phyloP scores from a whole-genome alignment of 257 asterid species.

The Solanum microdontum region DNA sequence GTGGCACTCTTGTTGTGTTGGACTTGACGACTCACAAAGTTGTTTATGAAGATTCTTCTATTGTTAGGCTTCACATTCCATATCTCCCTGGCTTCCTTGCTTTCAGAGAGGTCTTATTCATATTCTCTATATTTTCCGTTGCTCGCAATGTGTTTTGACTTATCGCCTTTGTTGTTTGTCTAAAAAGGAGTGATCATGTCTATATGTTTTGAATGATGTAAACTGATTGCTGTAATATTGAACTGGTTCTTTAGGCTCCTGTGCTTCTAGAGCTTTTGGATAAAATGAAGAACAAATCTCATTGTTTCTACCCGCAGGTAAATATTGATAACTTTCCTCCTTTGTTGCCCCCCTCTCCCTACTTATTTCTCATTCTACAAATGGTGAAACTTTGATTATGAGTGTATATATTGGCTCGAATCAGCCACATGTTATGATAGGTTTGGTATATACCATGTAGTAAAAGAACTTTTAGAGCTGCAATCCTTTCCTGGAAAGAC shows the following conservation, averaged over 20 bases:
- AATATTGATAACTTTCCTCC: background rate
- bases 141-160: background rate
- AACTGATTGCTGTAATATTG: background rate
- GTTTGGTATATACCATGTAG: background rate
- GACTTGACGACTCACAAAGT: conserved; percentile 44
- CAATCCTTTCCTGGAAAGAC: background rate
- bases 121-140: background rate
- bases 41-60: conserved; percentile 52
- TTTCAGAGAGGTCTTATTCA: conserved; percentile 63
- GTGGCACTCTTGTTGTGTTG: conserved; percentile 72
- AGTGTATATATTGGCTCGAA: background rate
- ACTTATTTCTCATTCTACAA: background rate
- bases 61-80: conserved; percentile 50
- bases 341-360: background rate
- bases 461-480: background rate
- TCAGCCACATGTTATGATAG: background rate
- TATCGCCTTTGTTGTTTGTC: background rate
- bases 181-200: background rate
- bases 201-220: background rate
- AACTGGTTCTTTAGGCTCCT: conserved; percentile 44
- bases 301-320: conserved; percentile 69
- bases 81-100: conserved; percentile 86
- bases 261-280: conserved; percentile 60
- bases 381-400: background rate
- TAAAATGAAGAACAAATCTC: conserved; percentile 47